Conservation (phyloP, 1,284 basidiomycete species). For the Serendipita sp. region DNA sequence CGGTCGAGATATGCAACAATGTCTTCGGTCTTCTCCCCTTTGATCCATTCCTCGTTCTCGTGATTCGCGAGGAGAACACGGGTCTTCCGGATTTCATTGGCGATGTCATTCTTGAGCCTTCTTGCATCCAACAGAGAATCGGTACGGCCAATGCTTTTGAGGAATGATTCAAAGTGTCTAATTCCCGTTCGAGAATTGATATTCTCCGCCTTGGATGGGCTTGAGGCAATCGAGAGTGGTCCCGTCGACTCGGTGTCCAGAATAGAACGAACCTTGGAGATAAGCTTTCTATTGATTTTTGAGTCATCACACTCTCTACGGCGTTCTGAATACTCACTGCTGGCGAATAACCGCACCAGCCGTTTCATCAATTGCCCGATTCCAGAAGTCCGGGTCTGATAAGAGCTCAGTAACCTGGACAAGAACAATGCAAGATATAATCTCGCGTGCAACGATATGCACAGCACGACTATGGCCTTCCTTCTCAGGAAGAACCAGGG, state of each 20-base stretch:
- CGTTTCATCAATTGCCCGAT: slow-evolving; percentile 78
- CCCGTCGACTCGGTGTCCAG: slow-evolving; percentile 63
- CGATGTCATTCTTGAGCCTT: slow-evolving; percentile 79
- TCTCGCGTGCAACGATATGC: slow-evolving; percentile 62
- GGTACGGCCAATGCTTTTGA: slow-evolving; percentile 68
- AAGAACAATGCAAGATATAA: slow-evolving; percentile 68
- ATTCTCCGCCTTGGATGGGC: slow-evolving; percentile 36
- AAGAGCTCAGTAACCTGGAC: slow-evolving; percentile 85
- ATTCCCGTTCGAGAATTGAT: slow-evolving; percentile 66
- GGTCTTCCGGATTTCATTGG: slow-evolving; percentile 73
- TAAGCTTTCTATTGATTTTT: slow-evolving; percentile 43
- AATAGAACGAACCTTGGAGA: slow-evolving; percentile 71
- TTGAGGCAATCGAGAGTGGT: slow-evolving; percentile 25
- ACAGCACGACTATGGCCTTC: slow-evolving; percentile 62
- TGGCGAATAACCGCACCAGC: slow-evolving; percentile 81
- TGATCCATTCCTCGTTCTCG: slow-evolving; percentile 72
- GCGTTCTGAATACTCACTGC: slow-evolving; percentile 41
- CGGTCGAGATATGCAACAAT: slow-evolving; percentile 78
- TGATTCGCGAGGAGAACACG: slow-evolving; percentile 59
- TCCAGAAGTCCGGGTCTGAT: slow-evolving; percentile 94
- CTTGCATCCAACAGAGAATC: slow-evolving; percentile 77
- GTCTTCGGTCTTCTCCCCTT: slow-evolving; percentile 67
- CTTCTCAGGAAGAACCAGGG: slow-evolving; percentile 57
- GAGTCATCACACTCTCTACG: neutral
- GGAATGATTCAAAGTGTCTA: slow-evolving; percentile 78